These are phyloP conservation scores for Dipodascus albidus DNA, from an alignment of 805 yeast genomes.

Conservation along the genomic window DNA sequence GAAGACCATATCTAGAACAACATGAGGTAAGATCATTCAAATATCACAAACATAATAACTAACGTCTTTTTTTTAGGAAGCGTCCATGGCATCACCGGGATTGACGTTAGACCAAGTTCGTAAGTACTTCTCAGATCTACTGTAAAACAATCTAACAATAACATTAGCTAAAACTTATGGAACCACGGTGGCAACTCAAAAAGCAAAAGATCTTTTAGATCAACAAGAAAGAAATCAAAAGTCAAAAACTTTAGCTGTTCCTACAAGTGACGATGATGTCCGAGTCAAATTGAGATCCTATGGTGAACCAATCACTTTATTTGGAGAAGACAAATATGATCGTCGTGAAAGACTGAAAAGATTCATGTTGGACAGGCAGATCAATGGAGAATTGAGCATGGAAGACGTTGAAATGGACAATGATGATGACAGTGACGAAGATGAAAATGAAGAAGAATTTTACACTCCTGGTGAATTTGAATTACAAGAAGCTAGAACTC, in stretches of 20 bases:
- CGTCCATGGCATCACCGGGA: conserved; percentile 1
- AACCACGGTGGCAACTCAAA: conserved; percentile 8
- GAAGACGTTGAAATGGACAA: conserved; percentile 8
- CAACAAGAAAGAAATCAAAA: conserved; percentile 6
- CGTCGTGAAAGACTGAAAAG: conserved; percentile 49
- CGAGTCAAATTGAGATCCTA: conserved; percentile 34
- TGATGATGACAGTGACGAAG: conserved; percentile 26
- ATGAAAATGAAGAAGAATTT: conserved; percentile 64
- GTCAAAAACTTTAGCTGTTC: conserved; percentile 29
- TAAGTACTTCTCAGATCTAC: conserved; percentile 2
- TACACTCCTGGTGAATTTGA: conserved; percentile 66
- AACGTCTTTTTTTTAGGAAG: no score
- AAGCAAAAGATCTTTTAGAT: conserved; percentile 9
- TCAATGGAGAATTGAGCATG: conserved; percentile 11
- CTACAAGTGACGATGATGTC: conserved; percentile 60
- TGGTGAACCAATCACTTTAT: conserved; percentile 44
- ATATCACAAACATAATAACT: no score
- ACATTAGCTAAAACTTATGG: conserved; percentile 5
- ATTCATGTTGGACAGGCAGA: conserved; percentile 27
- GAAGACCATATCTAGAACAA: background rate
- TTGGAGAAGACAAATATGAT: conserved; percentile 49
- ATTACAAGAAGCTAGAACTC: conserved; percentile 39
- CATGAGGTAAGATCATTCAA: background rate
- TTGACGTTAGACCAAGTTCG: conserved; percentile 8
- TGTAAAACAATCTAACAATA: background rate